A percentile compares a stretch with the other conserved stretches of the same genome.
Evolutionary conservation across 441 rosid genomes (phyloP).

Genomic region (Populus hybrid): DNA sequence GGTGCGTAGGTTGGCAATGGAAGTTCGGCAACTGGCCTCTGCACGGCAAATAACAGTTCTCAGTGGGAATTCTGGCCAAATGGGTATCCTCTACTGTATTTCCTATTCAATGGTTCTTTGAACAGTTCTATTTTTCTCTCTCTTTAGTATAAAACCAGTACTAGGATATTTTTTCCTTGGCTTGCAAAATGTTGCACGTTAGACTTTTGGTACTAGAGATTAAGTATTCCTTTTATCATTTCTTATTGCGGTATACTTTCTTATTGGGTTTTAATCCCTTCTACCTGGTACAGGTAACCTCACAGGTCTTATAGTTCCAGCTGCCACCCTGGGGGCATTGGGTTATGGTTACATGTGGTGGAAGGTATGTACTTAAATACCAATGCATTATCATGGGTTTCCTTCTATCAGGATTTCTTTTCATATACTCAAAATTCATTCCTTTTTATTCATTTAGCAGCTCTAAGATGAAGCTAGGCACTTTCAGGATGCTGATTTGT

Average conservation of each 20-base stretch:
- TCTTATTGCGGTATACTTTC: background rate
- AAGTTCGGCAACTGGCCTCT: slow-evolving; percentile 61
- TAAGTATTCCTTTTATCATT: background rate
- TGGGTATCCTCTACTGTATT: slow-evolving; percentile 29
- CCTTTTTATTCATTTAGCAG: background rate
- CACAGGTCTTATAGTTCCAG: slow-evolving; percentile 61
- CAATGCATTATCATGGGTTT: background rate
- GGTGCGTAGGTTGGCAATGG: slow-evolving; percentile 69
- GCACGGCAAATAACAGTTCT: slow-evolving; percentile 73
- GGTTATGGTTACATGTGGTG: slow-evolving; percentile 99
- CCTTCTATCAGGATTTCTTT: background rate
- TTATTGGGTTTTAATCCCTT: slow-evolving; percentile 3
- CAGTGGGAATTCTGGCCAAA: slow-evolving; percentile 61
- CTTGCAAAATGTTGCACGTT: background rate
- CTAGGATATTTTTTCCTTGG: background rate
- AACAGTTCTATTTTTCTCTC: background rate
- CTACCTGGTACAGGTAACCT: slow-evolving; percentile 45
- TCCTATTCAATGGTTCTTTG: background rate
- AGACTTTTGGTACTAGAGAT: background rate
- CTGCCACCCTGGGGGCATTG: slow-evolving; percentile 77
- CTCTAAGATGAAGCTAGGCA: background rate
- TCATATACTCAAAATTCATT: background rate
- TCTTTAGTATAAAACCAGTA: background rate
- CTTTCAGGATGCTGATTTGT: slow-evolving; percentile 18
- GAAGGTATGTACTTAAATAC: slow-evolving; percentile 61